These are phyloP conservation scores for Crepidotus variabilis DNA, from an alignment of 768 basidiomycete species.

Conservation along the genomic window DNA sequence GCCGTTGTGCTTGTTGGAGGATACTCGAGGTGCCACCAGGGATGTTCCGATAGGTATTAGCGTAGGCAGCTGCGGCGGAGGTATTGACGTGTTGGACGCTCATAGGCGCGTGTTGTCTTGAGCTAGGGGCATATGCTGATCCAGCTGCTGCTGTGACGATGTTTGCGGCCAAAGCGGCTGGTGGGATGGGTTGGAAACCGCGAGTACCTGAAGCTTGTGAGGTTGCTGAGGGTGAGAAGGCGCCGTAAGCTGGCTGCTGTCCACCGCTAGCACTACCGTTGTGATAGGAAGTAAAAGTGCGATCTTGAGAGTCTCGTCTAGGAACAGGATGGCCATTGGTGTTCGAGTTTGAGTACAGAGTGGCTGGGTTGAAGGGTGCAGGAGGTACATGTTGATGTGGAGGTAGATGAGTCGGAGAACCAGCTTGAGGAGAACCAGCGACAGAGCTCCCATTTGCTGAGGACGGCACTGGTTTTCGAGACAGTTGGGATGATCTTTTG, in stretches of 20 bases:
- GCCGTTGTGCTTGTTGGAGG: neutral
- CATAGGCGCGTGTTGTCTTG: neutral
- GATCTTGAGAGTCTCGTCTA: neutral
- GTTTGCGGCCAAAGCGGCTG: neutral
- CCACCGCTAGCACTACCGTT: neutral
- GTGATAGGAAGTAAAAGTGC: neutral
- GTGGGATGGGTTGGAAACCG: slow-evolving; percentile 5
- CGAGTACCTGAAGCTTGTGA: neutral
- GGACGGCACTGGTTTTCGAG: neutral
- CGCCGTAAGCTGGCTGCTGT: neutral
- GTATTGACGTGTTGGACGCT: slow-evolving; percentile 2
- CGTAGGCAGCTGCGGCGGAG: neutral
- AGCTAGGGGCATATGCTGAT: neutral
- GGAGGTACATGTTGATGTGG: too few species aligned
- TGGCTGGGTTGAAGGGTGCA: neutral
- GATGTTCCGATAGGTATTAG: neutral
- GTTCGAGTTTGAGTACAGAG: neutral
- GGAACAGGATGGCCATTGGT: neutral
- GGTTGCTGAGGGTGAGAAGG: neutral
- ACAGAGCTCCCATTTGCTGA: neutral
- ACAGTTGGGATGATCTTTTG: neutral
- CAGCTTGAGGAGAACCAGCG: neutral
- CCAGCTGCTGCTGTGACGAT: neutral
- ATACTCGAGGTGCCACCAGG: neutral
- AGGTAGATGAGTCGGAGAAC: neutral